Base-by-base conservation (phyloP, 2,329 filamentous ascomycete species). In the Pyrenochaeta sp. region DNA sequence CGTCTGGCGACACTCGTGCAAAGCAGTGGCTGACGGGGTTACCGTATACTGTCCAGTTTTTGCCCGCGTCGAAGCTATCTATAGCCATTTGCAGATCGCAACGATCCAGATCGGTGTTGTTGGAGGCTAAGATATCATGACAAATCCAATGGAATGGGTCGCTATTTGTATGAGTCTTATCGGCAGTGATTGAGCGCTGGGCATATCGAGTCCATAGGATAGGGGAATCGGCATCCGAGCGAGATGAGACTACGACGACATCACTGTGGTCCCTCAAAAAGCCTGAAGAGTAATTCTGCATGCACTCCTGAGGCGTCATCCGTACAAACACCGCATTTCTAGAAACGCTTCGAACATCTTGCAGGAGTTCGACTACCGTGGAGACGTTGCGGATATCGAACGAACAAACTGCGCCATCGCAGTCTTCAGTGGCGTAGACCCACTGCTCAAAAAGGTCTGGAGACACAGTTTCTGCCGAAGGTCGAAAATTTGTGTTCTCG, bases 131-230 rank as follows among this genome's bases (percentile, higher is more conserved):
- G n/a, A 39, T 2, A 36, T 66, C 63, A 15, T 56, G 55, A 15
- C 63, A 66, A 0, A 66, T 40, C 63, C 61, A 66, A 37, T 61
- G 55, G 9, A 58, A 66, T 9, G 63, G 58, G 25, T 66, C 63
- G 10, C 42, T 25, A 24, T 64, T 57, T 12, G 62, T 64, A n/a
- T 51, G 37, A 22, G 32, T 40, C 24, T 59, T 54, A n/a, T 59
- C 55, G 10, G 48, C 15, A 8, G 34, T 56, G 32, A 66, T 8
- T 2, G 46, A 52, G 1, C 58, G 40, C 27, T 65, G 62, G 10
- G 60, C 52, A 42, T 59, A 65, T 3, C 62, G 59, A 7, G 57
- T 60, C 57, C 60, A 63, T 3, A 63, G 30, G 12, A 65, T n/a
- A 5, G 62, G 58, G n/a, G 36, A 44, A 2, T 53, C 47, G 2